These are phyloP conservation scores for Chlorella sp. DNA, from an alignment of 139 green algal species.

Conservation along the genomic window DNA sequence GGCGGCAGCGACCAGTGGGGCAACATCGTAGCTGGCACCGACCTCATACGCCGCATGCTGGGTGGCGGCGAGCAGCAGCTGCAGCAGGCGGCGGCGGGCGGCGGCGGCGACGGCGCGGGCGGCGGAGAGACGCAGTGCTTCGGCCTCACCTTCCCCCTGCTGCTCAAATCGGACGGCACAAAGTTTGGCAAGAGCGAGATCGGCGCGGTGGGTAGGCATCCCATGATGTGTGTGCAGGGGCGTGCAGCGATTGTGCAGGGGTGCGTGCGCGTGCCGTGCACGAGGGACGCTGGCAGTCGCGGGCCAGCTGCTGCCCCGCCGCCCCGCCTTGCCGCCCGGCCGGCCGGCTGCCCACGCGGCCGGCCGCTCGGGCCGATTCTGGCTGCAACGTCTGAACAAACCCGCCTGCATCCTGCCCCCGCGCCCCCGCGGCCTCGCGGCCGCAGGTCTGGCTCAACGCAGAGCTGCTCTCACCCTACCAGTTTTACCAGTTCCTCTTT, in stretches of 20 bases:
- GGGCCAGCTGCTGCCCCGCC: too few relatives aligned
- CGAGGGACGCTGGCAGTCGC: too few relatives aligned
- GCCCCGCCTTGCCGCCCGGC: too few relatives aligned
- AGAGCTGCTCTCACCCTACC: conserved; percentile 93
- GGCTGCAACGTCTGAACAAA: too few relatives aligned
- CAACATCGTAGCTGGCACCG: conserved; percentile 95
- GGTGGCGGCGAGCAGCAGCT: background rate
- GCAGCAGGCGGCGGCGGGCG: background rate
- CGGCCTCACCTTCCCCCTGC: conserved; percentile 92
- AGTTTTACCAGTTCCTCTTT: conserved; percentile 98
- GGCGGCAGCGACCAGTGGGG: conserved; percentile 98
- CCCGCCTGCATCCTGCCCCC: too few relatives aligned
- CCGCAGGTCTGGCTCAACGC: conserved; percentile 33
- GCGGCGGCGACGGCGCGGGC: background rate
- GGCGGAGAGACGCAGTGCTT: conserved; percentile 64
- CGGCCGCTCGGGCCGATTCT: too few relatives aligned
- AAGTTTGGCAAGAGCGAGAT: conserved; percentile 97
- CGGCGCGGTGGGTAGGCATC: conserved; percentile 96
- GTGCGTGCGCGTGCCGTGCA: too few relatives aligned
- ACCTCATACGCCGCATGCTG: conserved; percentile 82
- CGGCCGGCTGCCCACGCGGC: too few relatives aligned
- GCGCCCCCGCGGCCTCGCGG: background rate
- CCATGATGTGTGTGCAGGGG: too few relatives aligned
- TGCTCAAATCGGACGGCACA: conserved; percentile 85
- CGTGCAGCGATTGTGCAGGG: too few relatives aligned